Base-by-base conservation (phyloP, 75 land plant species). In the Selaginella moellendorffii region DNA sequence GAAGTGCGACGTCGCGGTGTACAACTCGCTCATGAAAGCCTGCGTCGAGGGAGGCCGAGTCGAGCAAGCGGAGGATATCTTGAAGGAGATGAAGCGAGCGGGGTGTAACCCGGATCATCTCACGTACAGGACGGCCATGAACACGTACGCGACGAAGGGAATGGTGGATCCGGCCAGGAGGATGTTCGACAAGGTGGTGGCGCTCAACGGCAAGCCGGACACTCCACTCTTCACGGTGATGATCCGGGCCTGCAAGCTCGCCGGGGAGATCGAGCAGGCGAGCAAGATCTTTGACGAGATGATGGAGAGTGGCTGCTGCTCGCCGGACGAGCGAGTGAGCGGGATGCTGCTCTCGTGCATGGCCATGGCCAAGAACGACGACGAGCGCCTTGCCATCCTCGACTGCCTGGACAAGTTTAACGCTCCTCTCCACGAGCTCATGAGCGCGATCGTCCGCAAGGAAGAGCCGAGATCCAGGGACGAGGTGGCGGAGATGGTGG, bases 1-100 rank as follows among this genome's bases (percentile, higher is more conserved):
- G 81, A 73, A 73, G 2, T 68, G 76, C 70, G 98, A 93, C 52
- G 72, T 78, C 25, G 78, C 80, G 22, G 68, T 89, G 58, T 89
- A 80, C 71, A 89, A 93, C 22, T 82, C 90, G 2, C 60, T 89
- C 70, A 65, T 93, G 72, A 85, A 72, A 52, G 81, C 85, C 85
- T 93, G 96, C 56, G 96, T 88, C 1, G 90, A 88, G 62, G 66
- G 78, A 62, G 96, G 87, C 24, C 23, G 68, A 63, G 80, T 80
- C 26, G 73, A 81, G 24, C 83, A 89, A 62, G 98, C 82, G 0
- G 87, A 82, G 72, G 64, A 24, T 63, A 65, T 85, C 1, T 80
- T 89, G 62, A 80, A 69, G 22, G 90, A 89, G 31, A 86, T 93
- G 86, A 29, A n/a, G 0, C 64, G 86, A 1, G 71, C 68, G 53